These are phyloP conservation scores for Talaromyces sp. DNA, from an alignment of 2,329 filamentous ascomycete species.

Conservation along the genomic window DNA sequence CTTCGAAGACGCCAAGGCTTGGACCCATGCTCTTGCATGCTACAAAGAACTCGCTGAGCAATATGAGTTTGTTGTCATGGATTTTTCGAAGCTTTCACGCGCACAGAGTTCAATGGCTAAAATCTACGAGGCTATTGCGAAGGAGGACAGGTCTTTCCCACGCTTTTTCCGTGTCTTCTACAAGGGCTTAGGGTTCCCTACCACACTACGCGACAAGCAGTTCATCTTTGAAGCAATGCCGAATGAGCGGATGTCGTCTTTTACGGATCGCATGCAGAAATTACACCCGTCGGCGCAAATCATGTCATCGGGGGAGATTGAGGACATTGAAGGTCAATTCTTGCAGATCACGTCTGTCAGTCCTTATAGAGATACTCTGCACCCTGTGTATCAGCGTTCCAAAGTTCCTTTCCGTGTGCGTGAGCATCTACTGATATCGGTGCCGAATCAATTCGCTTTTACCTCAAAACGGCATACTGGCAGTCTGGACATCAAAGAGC, in stretches of 20 bases:
- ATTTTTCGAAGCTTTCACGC: constrained; percentile 85
- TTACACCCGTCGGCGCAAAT: constrained; percentile 84
- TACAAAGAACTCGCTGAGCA: constrained; percentile 90
- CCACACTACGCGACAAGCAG: constrained; percentile 76
- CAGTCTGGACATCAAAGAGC: constrained; percentile 62
- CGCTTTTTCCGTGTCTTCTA: constrained; percentile 91
- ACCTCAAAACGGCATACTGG: constrained; percentile 66
- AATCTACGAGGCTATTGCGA: constrained; percentile 82
- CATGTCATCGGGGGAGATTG: constrained; percentile 61
- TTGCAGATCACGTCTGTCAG: constrained; percentile 75
- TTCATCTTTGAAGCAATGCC: constrained; percentile 84
- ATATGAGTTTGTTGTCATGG: constrained; percentile 83
- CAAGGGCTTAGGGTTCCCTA: constrained; percentile 81
- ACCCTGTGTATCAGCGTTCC: constrained; percentile 83
- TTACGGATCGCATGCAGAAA: constrained; percentile 87
- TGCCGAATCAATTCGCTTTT: constrained; percentile 72
- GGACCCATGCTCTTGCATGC: constrained; percentile 79
- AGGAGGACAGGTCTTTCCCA: constrained; percentile 69
- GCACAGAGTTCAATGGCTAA: constrained; percentile 86
- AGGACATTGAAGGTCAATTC: constrained; percentile 87
- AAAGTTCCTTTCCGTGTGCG: constrained; percentile 75
- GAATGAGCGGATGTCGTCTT: constrained; percentile 70
- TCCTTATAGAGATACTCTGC: constrained; percentile 72
- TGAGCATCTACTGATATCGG: constrained; percentile 77
- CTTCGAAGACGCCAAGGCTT: constrained; percentile 90